phyloP scores from a whole-genome alignment of 192 early-diverging fungal species.

The Globomyces pollinis-pini region DNA sequence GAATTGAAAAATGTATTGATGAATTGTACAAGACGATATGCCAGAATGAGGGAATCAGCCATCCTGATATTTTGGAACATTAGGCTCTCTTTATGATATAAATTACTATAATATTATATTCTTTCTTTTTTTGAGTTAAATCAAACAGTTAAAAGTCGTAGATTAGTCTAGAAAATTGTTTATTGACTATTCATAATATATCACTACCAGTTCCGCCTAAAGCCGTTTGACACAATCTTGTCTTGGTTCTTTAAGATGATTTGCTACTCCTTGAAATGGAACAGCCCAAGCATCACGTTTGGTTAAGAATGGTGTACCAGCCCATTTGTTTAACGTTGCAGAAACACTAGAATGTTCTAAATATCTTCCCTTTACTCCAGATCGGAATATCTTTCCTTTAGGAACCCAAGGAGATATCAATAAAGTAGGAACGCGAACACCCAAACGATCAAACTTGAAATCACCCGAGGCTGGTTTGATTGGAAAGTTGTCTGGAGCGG shows the following conservation, averaged over 20 bases:
- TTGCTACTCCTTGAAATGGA: not conserved
- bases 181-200: no score
- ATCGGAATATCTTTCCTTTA: slow-evolving; percentile 24
- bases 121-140: no score
- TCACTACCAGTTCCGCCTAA: no score
- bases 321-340: slow-evolving; percentile 32
- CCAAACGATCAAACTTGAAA: slow-evolving; percentile 43
- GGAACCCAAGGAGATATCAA: slow-evolving; percentile 33
- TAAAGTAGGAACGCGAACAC: slow-evolving; percentile 42
- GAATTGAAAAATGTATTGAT: not conserved
- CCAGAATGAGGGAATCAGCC: no score
- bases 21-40: not conserved
- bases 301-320: not conserved
- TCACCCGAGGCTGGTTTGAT: slow-evolving; percentile 1
- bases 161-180: no score
- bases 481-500: slow-evolving; percentile 31
- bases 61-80: no score
- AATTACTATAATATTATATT: no score
- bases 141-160: no score
- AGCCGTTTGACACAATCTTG: slow-evolving; percentile 7
- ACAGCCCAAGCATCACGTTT: slow-evolving; percentile 11
- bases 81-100: no score
- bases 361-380: slow-evolving; percentile 12
- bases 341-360: slow-evolving; percentile 44
- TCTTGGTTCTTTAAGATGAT: not conserved